phyloP scores from a whole-genome alignment of 257 asterid species.

The Nicotiana tomentosiformis region DNA sequence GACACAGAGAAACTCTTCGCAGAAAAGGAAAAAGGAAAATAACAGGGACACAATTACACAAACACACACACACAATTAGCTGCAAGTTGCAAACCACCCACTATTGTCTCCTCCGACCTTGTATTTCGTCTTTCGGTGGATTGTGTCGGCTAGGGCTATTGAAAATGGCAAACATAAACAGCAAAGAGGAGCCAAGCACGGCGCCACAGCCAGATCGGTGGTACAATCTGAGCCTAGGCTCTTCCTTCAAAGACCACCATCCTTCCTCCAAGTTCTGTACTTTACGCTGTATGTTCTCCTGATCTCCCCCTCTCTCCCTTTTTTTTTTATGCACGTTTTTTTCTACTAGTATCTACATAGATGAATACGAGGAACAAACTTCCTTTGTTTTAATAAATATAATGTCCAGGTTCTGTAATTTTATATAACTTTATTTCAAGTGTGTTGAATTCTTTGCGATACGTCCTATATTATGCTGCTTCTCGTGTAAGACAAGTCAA shows the following conservation, averaged over 20 bases:
- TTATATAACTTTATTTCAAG: not conserved
- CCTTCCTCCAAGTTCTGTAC: constrained; percentile 97
- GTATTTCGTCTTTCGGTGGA: not conserved
- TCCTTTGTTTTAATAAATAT: not conserved
- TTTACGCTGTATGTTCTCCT: constrained; percentile 61
- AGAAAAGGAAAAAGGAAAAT: not conserved
- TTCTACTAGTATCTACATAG: not conserved
- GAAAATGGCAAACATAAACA: constrained; percentile 58
- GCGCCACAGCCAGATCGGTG: constrained; percentile 88
- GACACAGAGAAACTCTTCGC: not conserved
- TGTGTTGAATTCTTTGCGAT: not conserved
- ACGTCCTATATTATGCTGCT: not conserved
- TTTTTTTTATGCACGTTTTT: not conserved
- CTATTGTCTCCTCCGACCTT: not conserved
- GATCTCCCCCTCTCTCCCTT: not conserved
- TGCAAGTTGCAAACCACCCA: not conserved
- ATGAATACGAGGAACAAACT: not conserved
- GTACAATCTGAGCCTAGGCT: constrained; percentile 84
- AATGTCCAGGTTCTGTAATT: constrained; percentile 3
- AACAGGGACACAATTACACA: no score
- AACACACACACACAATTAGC: not conserved
- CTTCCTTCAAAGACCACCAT: constrained; percentile 75
- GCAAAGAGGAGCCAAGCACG: constrained; percentile 59
- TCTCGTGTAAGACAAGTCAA: not conserved
- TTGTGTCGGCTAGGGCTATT: not conserved